A percentile compares a stretch with the other conserved stretches of the same genome.
Conservation (phyloP, 257 asterid species). For the Rauvolfia tetraphylla region DNA sequence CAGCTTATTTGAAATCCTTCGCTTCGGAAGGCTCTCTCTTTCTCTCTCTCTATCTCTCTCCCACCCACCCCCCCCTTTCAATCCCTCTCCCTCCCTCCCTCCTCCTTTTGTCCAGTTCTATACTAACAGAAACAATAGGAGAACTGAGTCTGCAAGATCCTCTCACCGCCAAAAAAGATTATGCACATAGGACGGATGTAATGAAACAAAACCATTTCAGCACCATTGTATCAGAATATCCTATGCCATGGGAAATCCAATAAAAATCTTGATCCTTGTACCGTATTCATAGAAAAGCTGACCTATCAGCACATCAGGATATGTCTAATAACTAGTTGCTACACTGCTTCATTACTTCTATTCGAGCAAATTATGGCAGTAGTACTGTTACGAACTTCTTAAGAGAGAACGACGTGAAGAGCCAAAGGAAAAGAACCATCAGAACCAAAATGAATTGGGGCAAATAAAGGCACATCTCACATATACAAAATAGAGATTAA, state of each 20-base stretch:
- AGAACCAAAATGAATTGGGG: not conserved
- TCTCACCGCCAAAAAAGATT: no score
- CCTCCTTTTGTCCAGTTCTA: not conserved
- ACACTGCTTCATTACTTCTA: not conserved
- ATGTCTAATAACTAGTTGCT: not conserved
- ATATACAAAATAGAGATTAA: not conserved
- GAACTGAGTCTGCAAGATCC: not conserved
- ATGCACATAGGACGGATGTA: not conserved
- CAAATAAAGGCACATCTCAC: constrained; percentile 3
- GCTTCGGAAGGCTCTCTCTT: no score
- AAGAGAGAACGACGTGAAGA: not conserved
- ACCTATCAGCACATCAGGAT: not conserved
- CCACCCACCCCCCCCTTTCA: no score
- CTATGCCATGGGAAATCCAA: not conserved
- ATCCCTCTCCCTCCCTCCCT: not conserved
- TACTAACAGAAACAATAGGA: not conserved
- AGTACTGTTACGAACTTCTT: not conserved
- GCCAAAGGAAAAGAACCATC: not conserved
- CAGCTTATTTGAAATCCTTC: not conserved
- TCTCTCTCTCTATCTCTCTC: no score
- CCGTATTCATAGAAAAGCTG: not conserved
- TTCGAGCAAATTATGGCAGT: not conserved
- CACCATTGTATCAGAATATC: not conserved
- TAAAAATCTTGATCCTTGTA: not conserved
- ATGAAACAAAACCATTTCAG: not conserved